Percentiles rank a stretch among this genome's conserved stretches.
phyloP scores from a whole-genome alignment of 2,329 filamentous ascomycete species.

The Ascochyta clinopodiicola region DNA sequence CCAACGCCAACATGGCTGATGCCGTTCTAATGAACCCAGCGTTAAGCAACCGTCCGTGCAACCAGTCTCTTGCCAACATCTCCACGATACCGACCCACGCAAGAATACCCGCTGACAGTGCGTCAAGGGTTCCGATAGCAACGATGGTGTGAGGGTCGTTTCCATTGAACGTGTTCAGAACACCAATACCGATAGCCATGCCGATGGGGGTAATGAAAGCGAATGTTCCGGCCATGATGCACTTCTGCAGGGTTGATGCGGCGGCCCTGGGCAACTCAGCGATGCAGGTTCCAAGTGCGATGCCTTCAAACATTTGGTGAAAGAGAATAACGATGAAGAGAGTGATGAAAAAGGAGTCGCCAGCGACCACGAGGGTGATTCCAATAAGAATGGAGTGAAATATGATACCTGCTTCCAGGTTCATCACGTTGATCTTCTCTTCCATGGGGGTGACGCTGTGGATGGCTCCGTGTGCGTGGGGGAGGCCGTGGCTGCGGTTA shows the following conservation, averaged over 20 bases:
- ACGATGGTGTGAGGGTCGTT: constrained; percentile 72
- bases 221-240: constrained; percentile 68
- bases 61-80: constrained; percentile 81
- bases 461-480: constrained; percentile 32
- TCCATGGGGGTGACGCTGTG: constrained; percentile 31
- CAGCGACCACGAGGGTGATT: constrained; percentile 63
- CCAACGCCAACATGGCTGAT: constrained; percentile 60
- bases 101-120: constrained; percentile 75
- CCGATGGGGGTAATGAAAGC: constrained; percentile 76
- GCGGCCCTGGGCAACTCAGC: constrained; percentile 60
- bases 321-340: constrained; percentile 72
- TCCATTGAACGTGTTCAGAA: constrained; percentile 74
- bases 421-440: constrained; percentile 66
- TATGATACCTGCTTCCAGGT: constrained; percentile 76
- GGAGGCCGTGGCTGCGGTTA: constrained; percentile 21
- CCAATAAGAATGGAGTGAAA: constrained; percentile 76
- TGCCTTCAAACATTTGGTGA: constrained; percentile 79
- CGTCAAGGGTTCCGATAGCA: constrained; percentile 75
- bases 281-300: constrained; percentile 75
- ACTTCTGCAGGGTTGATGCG: constrained; percentile 56
- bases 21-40: constrained; percentile 58
- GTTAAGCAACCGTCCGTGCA: constrained; percentile 58
- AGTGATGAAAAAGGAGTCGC: constrained; percentile 59
- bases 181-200: constrained; percentile 81
- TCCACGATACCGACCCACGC: constrained; percentile 82